phyloP scores from a whole-genome alignment of 2,329 filamentous ascomycete species.

The Rhinocladiella similis region DNA sequence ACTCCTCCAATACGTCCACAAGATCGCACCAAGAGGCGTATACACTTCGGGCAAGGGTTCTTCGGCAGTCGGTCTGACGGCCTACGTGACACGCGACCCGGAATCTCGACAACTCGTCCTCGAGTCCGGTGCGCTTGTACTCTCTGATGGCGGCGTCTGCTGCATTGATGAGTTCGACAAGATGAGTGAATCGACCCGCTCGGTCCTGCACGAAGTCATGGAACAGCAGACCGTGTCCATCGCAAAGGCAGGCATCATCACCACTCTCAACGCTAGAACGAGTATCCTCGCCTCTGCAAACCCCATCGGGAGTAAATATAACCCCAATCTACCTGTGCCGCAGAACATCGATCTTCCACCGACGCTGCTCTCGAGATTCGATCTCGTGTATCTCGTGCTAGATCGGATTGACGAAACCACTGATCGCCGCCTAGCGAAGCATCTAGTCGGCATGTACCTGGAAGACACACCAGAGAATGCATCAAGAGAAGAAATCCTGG shows the following conservation, averaged over 20 bases:
- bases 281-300: conserved; percentile 97
- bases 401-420: conserved; percentile 89
- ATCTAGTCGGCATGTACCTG: conserved; percentile 93
- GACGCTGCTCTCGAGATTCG: conserved; percentile 91
- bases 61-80: conserved; percentile 73
- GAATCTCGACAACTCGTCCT: conserved; percentile 73
- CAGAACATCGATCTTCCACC: conserved; percentile 98
- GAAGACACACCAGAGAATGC: conserved; percentile 91
- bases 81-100: conserved; percentile 74
- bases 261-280: conserved; percentile 89
- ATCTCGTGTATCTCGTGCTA: conserved; percentile 93
- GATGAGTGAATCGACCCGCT: conserved; percentile 73
- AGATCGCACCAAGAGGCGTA: conserved; percentile 87
- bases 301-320: conserved; percentile 96
- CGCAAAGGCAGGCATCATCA: conserved; percentile 76
- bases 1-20: conserved; percentile 90
- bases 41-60: conserved; percentile 77
- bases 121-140: conserved; percentile 71
- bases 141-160: conserved; percentile 74
- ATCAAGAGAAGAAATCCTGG: conserved; percentile 73
- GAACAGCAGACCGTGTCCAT: conserved; percentile 78
- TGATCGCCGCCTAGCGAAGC: conserved; percentile 85
- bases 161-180: conserved; percentile 81
- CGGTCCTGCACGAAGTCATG: conserved; percentile 78
- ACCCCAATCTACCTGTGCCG: conserved; percentile 89